Percentiles rank a stretch among this genome's conserved stretches.
Conservation (phyloP, 129 eudicot genomes). For the Oenanthe sinensis region DNA sequence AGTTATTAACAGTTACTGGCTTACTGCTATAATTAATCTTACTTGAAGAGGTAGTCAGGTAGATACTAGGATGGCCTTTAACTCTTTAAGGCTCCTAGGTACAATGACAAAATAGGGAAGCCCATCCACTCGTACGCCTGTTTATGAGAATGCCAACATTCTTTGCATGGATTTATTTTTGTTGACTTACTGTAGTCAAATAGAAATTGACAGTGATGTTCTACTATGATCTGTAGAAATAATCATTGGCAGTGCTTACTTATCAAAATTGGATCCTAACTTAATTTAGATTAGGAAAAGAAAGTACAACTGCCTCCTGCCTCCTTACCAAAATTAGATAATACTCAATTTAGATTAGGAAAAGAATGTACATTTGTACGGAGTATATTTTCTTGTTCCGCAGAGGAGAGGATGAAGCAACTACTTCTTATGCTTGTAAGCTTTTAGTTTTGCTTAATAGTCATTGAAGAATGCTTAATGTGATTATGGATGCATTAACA, state of each 20-base stretch:
- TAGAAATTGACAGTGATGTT: not conserved
- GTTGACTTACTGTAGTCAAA: not conserved
- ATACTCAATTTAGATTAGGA: no score
- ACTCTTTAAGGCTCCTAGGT: not conserved
- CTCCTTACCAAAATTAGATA: not conserved
- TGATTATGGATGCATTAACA: no score
- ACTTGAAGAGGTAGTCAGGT: not conserved
- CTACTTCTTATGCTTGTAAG: no score
- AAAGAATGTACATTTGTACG: no score
- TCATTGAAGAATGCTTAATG: no score
- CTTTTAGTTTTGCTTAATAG: no score
- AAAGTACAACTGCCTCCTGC: not conserved
- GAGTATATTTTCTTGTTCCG: no score
- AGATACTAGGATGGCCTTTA: not conserved
- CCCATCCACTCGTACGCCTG: not conserved
- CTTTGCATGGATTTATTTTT: not conserved
- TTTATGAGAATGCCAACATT: not conserved
- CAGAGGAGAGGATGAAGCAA: no score
- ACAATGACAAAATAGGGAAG: not conserved
- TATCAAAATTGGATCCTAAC: not conserved
- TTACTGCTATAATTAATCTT: not conserved
- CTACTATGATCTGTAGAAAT: not conserved
- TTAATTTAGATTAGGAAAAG: not conserved
- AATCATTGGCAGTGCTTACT: not conserved
- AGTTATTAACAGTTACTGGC: no score